phyloP scores from a whole-genome alignment of 768 basidiomycete genomes.

The Podaxis carcinomalis region DNA sequence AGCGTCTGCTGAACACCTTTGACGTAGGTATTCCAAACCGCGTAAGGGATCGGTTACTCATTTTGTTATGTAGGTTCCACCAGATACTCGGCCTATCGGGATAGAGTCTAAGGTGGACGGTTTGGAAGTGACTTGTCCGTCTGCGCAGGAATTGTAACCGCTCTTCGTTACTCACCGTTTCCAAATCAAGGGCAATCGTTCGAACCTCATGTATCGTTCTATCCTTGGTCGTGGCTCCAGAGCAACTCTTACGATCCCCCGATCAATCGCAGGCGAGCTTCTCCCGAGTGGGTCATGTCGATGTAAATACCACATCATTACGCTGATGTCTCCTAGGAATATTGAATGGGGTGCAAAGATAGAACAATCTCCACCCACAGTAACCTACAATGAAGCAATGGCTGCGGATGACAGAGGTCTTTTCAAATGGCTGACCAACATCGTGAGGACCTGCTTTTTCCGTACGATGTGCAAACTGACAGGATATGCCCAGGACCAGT shows the following conservation, averaged over 20 bases:
- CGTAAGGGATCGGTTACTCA: background rate
- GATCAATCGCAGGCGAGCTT: slow-evolving; percentile 22
- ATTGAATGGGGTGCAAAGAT: slow-evolving; percentile 83
- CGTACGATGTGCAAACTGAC: background rate
- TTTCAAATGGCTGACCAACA: slow-evolving; percentile 74
- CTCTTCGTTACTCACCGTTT: background rate
- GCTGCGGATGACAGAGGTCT: slow-evolving; percentile 57
- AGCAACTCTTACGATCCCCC: slow-evolving; percentile 79
- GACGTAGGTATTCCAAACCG: slow-evolving; percentile 42
- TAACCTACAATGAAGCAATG: slow-evolving; percentile 75
- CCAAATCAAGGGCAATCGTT: slow-evolving; percentile 46
- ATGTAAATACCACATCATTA: background rate
- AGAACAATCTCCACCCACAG: slow-evolving; percentile 64
- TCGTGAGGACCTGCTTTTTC: slow-evolving; percentile 46
- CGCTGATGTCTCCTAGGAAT: slow-evolving; percentile 37
- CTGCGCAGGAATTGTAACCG: background rate
- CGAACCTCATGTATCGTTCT: slow-evolving; percentile 70
- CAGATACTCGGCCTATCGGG: slow-evolving; percentile 59
- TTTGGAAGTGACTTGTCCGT: slow-evolving; percentile 71
- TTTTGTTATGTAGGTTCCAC: slow-evolving; percentile 56
- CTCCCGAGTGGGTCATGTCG: slow-evolving; percentile 39
- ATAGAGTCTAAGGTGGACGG: slow-evolving; percentile 58
- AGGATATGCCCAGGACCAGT: slow-evolving; percentile 55
- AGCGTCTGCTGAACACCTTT: slow-evolving; percentile 84
- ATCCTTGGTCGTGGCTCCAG: slow-evolving; percentile 85